Percentiles rank a stretch among this genome's conserved stretches.
phyloP scores from a whole-genome alignment of 1,284 basidiomycete species.

The Cryptococcus sp. region DNA sequence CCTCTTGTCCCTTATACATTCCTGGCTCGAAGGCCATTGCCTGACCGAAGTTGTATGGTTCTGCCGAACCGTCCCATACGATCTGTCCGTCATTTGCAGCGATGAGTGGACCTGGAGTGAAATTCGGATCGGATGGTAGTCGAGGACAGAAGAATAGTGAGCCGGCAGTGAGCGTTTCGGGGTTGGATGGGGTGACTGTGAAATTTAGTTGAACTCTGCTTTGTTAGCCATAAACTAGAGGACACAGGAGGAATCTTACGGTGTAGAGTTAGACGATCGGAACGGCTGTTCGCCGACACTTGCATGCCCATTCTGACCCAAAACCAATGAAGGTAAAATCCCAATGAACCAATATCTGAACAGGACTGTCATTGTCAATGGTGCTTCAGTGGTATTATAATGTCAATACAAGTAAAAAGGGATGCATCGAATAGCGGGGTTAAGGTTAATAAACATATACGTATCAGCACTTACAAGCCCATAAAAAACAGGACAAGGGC shows the following conservation, averaged over 20 bases:
- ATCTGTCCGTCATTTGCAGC: conserved; percentile 27
- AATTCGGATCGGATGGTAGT: conserved; percentile 15
- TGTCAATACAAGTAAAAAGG: too few relatives aligned
- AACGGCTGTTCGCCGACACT: conserved; percentile 2
- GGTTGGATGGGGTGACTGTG: conserved; percentile 12
- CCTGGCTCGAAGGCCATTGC: conserved; percentile 23
- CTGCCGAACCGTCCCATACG: conserved; percentile 25
- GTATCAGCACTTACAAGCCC: too few relatives aligned
- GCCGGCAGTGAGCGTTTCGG: conserved; percentile 2
- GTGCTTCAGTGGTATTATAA: too few relatives aligned
- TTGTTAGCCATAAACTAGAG: background rate
- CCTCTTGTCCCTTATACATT: conserved; percentile 20
- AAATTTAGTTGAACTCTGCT: conserved; percentile 20
- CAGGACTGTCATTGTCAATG: too few relatives aligned
- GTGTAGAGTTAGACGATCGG: conserved; percentile 13
- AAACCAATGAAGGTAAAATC: background rate
- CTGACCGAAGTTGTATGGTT: conserved; percentile 16
- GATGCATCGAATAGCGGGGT: too few relatives aligned
- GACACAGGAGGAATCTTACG: conserved; percentile 11
- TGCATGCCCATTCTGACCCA: background rate
- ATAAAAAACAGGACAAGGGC: too few relatives aligned
- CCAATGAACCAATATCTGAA: too few relatives aligned
- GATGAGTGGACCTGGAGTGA: conserved; percentile 17
- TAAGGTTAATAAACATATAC: too few relatives aligned
- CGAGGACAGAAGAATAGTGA: conserved; percentile 30